Conservation (phyloP, 2,329 filamentous ascomycete genomes). For the Harringtonia lauricola region DNA sequence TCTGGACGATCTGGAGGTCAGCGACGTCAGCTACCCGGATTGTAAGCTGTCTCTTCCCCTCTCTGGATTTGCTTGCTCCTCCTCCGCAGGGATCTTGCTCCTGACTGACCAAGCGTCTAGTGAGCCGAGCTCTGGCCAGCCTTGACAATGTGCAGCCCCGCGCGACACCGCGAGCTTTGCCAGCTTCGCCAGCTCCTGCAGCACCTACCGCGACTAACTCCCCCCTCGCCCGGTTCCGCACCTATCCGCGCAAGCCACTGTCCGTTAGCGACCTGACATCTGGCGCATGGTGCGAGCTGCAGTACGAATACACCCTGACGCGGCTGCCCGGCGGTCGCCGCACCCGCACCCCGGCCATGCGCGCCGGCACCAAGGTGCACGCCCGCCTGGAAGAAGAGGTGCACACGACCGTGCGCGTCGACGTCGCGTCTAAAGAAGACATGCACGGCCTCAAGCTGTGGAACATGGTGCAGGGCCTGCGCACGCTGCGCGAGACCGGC, state of each 20-base stretch:
- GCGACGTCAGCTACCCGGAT: slow-evolving; percentile 35
- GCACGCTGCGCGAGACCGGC: slow-evolving; percentile 59
- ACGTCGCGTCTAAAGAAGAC: slow-evolving; percentile 67
- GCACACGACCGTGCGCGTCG: slow-evolving; percentile 63
- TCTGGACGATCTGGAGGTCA: not conserved
- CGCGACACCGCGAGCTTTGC: not conserved
- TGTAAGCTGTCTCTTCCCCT: slow-evolving; percentile 23
- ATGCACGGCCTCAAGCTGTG: slow-evolving; percentile 72
- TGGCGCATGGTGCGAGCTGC: slow-evolving; percentile 91
- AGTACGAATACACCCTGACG: slow-evolving; percentile 81
- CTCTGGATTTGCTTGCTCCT: not conserved
- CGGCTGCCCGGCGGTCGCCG: slow-evolving; percentile 61
- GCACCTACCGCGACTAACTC: slow-evolving; percentile 21
- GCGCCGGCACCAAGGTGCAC: slow-evolving; percentile 68
- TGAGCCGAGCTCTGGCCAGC: slow-evolving; percentile 31
- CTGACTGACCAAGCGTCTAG: slow-evolving; percentile 63
- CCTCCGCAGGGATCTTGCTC: slow-evolving; percentile 10
- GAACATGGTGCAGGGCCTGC: slow-evolving; percentile 82
- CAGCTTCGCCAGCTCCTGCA: not conserved
- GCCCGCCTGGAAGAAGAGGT: slow-evolving; percentile 77
- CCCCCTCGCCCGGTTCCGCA: slow-evolving; percentile 70
- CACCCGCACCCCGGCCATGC: slow-evolving; percentile 72
- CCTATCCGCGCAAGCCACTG: slow-evolving; percentile 64
- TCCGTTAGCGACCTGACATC: slow-evolving; percentile 82
- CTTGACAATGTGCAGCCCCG: too few species aligned